Conservation (phyloP, 306 rosid species). For the Pyrus communis region DNA sequence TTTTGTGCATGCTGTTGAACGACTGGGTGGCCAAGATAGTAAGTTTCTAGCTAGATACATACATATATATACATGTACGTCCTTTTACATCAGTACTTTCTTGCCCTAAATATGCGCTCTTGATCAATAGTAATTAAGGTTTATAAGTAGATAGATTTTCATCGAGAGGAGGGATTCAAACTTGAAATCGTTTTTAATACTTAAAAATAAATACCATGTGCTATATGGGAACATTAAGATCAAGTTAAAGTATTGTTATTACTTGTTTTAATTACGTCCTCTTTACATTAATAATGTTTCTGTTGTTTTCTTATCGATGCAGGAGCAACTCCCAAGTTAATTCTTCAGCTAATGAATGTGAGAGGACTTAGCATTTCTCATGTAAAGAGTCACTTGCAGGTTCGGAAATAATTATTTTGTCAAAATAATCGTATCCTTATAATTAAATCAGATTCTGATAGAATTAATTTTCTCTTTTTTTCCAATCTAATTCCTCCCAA, state of each 20-base stretch:
- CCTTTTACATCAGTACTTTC: no score
- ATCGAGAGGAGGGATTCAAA: no score
- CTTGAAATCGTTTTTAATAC: no score
- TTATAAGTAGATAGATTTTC: no score
- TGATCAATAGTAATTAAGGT: no score
- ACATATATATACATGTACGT: no score
- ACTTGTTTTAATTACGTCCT: no score
- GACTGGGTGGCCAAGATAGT: slow-evolving; percentile 89
- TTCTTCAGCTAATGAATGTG: slow-evolving; percentile 86
- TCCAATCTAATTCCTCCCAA: not conserved
- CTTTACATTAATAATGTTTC: no score
- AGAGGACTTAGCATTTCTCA: slow-evolving; percentile 89
- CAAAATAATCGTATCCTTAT: not conserved
- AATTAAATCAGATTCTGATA: not conserved
- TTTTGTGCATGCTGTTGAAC: slow-evolving; percentile 66
- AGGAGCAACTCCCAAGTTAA: slow-evolving; percentile 91
- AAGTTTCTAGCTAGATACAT: slow-evolving; percentile 15
- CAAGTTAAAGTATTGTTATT: no score
- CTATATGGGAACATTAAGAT: no score
- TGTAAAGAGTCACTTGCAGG: slow-evolving; percentile 97
- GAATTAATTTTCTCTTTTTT: not conserved
- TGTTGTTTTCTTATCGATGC: not conserved
- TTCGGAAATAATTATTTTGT: not conserved
- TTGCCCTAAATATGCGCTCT: no score
- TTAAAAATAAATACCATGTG: no score